phyloP scores from a whole-genome alignment of 2,329 filamentous ascomycete species.

The Penicillium digitatum region DNA sequence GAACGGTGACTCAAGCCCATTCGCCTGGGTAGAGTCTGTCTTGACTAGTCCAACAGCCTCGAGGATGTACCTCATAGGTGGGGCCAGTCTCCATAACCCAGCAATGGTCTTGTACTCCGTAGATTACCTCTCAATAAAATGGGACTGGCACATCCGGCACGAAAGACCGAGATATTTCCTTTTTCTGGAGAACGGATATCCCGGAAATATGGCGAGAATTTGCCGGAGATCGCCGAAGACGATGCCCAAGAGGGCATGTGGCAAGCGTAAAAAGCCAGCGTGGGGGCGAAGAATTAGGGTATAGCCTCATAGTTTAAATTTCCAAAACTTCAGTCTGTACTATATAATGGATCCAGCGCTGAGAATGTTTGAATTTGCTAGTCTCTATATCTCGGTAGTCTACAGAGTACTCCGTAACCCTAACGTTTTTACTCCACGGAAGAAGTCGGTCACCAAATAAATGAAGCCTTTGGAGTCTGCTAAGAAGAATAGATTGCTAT shows the following conservation, averaged over 20 bases:
- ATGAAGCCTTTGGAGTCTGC: background rate
- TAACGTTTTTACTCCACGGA: background rate
- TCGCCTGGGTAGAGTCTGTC: background rate
- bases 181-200: background rate
- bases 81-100: no score
- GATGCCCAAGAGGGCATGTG: background rate
- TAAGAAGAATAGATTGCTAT: background rate
- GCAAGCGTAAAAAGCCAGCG: background rate
- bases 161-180: background rate
- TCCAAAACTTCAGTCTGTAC: background rate
- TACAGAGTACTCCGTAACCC: background rate
- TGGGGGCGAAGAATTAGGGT: conserved; percentile 1
- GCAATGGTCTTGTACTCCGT: background rate
- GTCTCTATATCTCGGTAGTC: background rate
- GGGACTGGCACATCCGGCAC: background rate
- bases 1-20: background rate
- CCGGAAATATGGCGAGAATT: background rate
- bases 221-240: background rate
- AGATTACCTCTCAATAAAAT: background rate
- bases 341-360: background rate
- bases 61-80: background rate
- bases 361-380: background rate
- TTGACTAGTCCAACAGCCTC: background rate
- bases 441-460: background rate
- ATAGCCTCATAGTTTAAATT: background rate